A percentile compares a stretch with the other conserved stretches of the same genome.
Conservation (phyloP, 768 basidiomycete genomes). For the Hemileccinum rubropunctum region DNA sequence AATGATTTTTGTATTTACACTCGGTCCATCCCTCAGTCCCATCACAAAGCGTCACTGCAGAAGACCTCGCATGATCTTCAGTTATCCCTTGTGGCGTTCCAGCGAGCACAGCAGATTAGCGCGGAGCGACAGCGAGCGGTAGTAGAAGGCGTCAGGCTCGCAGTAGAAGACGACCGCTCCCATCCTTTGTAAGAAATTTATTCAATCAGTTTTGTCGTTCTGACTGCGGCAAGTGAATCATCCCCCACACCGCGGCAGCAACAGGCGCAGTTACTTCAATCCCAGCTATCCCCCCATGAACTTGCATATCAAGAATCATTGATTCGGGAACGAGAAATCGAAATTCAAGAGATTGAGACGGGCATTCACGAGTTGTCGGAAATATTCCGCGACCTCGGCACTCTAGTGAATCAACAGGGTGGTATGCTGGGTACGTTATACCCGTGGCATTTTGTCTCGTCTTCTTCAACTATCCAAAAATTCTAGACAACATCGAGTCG, state of each 20-base stretch:
- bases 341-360: slow-evolving; percentile 94
- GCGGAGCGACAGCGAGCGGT: slow-evolving; percentile 88
- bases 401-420: slow-evolving; percentile 92
- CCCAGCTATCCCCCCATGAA: slow-evolving; percentile 83
- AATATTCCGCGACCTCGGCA: slow-evolving; percentile 95
- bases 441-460: not conserved
- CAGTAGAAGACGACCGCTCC: slow-evolving; percentile 70
- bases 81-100: slow-evolving; percentile 85
- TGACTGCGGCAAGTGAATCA: slow-evolving; percentile 29
- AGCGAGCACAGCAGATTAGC: slow-evolving; percentile 85
- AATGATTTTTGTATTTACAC: not conserved
- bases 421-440: slow-evolving; percentile 79
- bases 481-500: slow-evolving; percentile 87
- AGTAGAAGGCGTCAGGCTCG: slow-evolving; percentile 81
- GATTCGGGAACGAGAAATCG: slow-evolving; percentile 76
- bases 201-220: not conserved
- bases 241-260: slow-evolving; percentile 54
- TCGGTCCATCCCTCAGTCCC: slow-evolving; percentile 47
- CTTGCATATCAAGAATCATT: slow-evolving; percentile 94
- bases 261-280: slow-evolving; percentile 68
- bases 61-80: slow-evolving; percentile 95
- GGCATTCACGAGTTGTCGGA: slow-evolving; percentile 95
- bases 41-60: slow-evolving; percentile 78
- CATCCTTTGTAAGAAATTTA: slow-evolving; percentile 22
- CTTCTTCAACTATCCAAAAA: not conserved